Conservation (phyloP, 257 asterid genomes). For the Nicotiana sylvestris region DNA sequence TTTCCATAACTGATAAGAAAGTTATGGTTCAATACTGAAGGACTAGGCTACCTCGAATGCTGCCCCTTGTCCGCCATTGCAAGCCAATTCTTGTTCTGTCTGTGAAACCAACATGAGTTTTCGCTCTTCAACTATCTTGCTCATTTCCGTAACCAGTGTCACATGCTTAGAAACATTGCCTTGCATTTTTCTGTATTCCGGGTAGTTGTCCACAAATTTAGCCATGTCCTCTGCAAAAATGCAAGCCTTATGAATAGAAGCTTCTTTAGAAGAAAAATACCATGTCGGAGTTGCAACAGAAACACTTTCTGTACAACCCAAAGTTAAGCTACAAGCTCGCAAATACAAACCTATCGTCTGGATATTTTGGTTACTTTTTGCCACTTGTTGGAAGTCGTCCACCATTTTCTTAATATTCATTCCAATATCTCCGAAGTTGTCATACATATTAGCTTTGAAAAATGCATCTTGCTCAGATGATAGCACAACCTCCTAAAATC, state of each 20-base stretch:
- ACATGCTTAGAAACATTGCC: constrained; percentile 99
- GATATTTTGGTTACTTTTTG: constrained; percentile 92
- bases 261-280: not conserved
- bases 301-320: not conserved
- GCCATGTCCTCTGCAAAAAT: constrained; percentile 93
- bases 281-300: not conserved
- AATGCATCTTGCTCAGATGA: constrained; percentile 96
- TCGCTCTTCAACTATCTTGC: constrained; percentile 93
- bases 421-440: constrained; percentile 96
- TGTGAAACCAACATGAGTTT: constrained; percentile 94
- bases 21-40: constrained; percentile 5
- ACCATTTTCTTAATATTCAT: constrained; percentile 92
- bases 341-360: constrained; percentile 84
- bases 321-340: constrained; percentile 5
- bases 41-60: constrained; percentile 77
- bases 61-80: constrained; percentile 99
- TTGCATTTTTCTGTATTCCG: constrained; percentile 90
- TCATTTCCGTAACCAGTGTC: constrained; percentile 93
- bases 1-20: constrained; percentile 11
- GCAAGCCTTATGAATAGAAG: constrained; percentile 21
- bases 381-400: constrained; percentile 94
- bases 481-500: constrained; percentile 82
- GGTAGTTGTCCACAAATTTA: constrained; percentile 95
- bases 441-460: constrained; percentile 89
- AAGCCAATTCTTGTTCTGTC: constrained; percentile 95